phyloP scores from a whole-genome alignment of 129 eudicot genomes.

The Kitagawia praeruptora region DNA sequence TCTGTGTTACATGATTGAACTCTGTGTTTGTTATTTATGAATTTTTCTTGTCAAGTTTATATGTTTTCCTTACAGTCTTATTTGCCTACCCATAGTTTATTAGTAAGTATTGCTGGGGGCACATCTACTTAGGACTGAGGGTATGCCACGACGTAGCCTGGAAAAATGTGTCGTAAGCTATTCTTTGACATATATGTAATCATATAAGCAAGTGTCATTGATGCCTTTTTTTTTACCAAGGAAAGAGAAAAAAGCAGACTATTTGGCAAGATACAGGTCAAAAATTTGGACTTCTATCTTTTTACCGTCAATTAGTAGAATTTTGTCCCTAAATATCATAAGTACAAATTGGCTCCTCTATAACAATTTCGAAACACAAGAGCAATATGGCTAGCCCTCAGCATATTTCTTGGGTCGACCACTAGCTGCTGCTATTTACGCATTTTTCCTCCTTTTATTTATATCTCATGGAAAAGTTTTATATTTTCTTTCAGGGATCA shows the following conservation, averaged over 20 bases:
- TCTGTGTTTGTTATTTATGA: neutral
- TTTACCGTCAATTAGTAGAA: neutral
- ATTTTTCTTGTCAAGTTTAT: neutral
- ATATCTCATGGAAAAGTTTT: neutral
- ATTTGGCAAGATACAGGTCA: neutral
- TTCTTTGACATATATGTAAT: neutral
- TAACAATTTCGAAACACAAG: neutral
- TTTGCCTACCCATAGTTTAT: neutral
- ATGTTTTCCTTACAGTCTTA: neutral
- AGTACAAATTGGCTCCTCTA: neutral
- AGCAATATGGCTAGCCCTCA: neutral
- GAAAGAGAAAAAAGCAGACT: neutral
- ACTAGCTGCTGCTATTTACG: neutral
- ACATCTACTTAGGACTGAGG: neutral
- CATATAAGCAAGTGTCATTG: neutral
- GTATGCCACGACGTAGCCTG: neutral
- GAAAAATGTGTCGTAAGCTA: neutral
- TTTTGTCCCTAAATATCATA: no score
- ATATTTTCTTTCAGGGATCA: conserved; percentile 56
- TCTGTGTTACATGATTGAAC: neutral
- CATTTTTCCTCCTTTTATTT: neutral
- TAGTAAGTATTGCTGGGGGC: neutral
- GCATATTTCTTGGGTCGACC: neutral
- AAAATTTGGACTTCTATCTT: neutral
- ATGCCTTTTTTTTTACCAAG: neutral